phyloP scores from a whole-genome alignment of 805 yeast genomes.

The Sugiyamaella floridensis region DNA sequence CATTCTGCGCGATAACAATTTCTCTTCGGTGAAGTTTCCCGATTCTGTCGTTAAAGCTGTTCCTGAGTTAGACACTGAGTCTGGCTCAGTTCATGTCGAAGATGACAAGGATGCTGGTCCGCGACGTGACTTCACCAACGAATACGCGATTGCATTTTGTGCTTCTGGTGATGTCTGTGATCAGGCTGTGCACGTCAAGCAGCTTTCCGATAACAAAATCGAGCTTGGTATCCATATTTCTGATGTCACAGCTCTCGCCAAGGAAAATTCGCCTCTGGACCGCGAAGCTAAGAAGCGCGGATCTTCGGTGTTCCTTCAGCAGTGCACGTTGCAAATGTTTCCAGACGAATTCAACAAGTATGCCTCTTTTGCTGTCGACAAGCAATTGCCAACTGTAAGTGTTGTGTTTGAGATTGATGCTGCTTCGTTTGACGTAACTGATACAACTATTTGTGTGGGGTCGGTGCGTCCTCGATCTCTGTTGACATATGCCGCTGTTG shows the following conservation, averaged over 20 bases:
- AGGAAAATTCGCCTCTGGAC: slow-evolving; percentile 70
- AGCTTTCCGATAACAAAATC: slow-evolving; percentile 50
- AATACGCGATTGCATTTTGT: slow-evolving; percentile 55
- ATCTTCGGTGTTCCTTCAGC: slow-evolving; percentile 81
- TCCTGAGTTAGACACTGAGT: slow-evolving; percentile 12
- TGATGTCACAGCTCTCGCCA: slow-evolving; percentile 68
- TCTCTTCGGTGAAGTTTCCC: slow-evolving; percentile 35
- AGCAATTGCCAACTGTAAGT: slow-evolving; percentile 60
- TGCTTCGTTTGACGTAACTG: slow-evolving; percentile 60
- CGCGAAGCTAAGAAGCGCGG: slow-evolving; percentile 87
- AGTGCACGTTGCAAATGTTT: slow-evolving; percentile 57
- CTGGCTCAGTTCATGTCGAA: slow-evolving; percentile 4
- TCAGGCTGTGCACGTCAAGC: slow-evolving; percentile 75
- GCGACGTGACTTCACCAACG: slow-evolving; percentile 49
- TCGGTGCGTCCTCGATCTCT: slow-evolving; percentile 55
- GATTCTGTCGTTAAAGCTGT: slow-evolving; percentile 31
- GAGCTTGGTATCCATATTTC: slow-evolving; percentile 82
- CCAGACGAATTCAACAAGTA: slow-evolving; percentile 57
- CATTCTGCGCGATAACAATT: slow-evolving; percentile 62
- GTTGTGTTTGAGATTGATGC: slow-evolving; percentile 77
- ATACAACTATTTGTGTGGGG: slow-evolving; percentile 71
- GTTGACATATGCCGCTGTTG: slow-evolving; percentile 21
- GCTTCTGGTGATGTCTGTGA: slow-evolving; percentile 57
- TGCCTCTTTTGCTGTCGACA: slow-evolving; percentile 52
- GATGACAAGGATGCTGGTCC: slow-evolving; percentile 24